Evolutionary conservation across 331 rosid genomes (phyloP), one percentile per base, ranked within the genome.

Genomic region (Acacia pycnantha): DNA sequence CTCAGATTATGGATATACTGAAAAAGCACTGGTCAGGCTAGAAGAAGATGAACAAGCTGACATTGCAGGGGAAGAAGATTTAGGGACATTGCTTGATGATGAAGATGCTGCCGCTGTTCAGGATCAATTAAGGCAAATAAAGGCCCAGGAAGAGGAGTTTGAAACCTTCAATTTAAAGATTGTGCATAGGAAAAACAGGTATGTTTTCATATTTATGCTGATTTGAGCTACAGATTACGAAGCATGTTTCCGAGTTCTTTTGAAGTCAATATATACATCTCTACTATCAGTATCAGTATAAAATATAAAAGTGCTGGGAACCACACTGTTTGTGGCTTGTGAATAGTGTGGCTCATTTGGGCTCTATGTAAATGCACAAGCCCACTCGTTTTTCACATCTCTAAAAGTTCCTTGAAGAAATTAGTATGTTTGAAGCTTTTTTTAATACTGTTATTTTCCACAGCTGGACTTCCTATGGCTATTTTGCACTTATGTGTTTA

Each of bases 121-220:
- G 86, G 99, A 94, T 90, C 99, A 97, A 90, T 95, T 94, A 72
- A 85, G 94, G 87, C 99, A 97, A 88, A 91, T 97, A 87, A 90
- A 89, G 90, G 94, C 93, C 68, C 99, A 97, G 83, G 99, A 94
- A 89, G 97, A 97, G 77, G 98, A 94, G 84, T 97, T 97, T 88
- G 98, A 97, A 82, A 92, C 98, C 81, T 97, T 97, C 91, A 89
- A 94, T 86, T 97, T 97, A 79, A 94, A 91, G 92, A 94, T 97
- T 80, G 98, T 97, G 90, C 99, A 97, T 86, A 82, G 98, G 82
- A 97, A 97, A 89, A 97, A 97, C 97, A 97, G 98, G 99, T 85
- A 88, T 43, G 89, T 85, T 65, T 81, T 51, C 74, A 66, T 29
- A 78, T 74, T 8, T 77, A 15, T 31, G 65, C 37, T 67, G 40